Percentiles rank a stretch among this genome's conserved stretches.
These are phyloP conservation scores for Penicillium sp. DNA, from an alignment of 2,329 filamentous ascomycete genomes.

Conservation along the genomic window DNA sequence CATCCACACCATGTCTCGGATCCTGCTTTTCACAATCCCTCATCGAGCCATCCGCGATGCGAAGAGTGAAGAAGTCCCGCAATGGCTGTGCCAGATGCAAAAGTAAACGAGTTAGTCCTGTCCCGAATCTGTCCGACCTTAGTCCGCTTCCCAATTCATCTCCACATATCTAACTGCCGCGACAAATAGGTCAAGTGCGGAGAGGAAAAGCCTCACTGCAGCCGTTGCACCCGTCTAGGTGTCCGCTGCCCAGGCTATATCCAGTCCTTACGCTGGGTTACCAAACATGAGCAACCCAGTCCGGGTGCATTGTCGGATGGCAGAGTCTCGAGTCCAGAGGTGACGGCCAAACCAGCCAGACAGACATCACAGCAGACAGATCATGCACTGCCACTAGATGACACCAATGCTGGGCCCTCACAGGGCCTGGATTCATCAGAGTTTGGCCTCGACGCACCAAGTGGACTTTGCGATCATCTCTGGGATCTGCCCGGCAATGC, in stretches of 20 bases:
- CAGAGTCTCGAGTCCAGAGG: constrained; percentile 15
- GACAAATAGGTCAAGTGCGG: constrained; percentile 42
- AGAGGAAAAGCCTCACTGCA: constrained; percentile 43
- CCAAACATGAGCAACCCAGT: constrained; percentile 32
- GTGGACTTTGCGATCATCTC: constrained; percentile 31
- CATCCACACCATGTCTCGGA: constrained; percentile 7
- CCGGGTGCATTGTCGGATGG: constrained; percentile 19
- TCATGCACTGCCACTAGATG: constrained; percentile 9
- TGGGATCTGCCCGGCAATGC: constrained; percentile 34
- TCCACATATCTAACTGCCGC: constrained; percentile 1
- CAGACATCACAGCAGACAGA: constrained; percentile 9
- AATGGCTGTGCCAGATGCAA: constrained; percentile 47
- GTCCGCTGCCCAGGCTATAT: constrained; percentile 43
- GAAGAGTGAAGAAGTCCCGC: constrained; percentile 46
- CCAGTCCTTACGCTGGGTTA: constrained; percentile 42
- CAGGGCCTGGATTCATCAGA: constrained; percentile 7
- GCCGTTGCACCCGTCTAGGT: constrained; percentile 41
- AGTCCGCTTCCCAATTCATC: background rate
- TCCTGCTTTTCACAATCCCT: constrained; percentile 7
- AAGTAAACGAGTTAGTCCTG: constrained; percentile 39
- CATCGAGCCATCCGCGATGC: constrained; percentile 27
- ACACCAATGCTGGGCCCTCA: background rate
- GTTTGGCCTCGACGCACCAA: constrained; percentile 22
- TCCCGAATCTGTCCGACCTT: constrained; percentile 3
- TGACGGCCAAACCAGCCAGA: constrained; percentile 15